Evolutionary conservation across 2,329 filamentous ascomycete genomes (phyloP).

Genomic region (Blastomyces emzantsi): DNA sequence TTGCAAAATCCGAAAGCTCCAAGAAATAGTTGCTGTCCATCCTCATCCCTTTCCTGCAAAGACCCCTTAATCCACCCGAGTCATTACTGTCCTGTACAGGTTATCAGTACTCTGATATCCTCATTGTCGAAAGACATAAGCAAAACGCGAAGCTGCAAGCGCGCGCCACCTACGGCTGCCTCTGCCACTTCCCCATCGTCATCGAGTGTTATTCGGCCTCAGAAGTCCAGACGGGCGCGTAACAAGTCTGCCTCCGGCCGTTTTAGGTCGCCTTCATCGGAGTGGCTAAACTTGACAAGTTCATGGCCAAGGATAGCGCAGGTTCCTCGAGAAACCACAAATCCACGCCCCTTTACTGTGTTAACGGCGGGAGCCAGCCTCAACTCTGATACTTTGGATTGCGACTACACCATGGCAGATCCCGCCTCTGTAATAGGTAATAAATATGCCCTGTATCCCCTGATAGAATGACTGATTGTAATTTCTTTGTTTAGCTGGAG

Average conservation of each 20-base stretch:
- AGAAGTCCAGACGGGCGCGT: not conserved
- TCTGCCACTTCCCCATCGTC: not conserved
- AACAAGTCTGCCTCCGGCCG: not conserved
- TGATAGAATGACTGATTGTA: not conserved
- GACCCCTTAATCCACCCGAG: not conserved
- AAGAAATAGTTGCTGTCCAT: not conserved
- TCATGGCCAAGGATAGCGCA: not conserved
- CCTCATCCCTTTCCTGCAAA: not conserved
- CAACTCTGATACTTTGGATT: not conserved
- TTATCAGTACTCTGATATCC: not conserved
- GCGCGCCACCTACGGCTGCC: not conserved
- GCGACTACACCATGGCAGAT: not conserved
- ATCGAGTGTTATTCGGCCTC: not conserved
- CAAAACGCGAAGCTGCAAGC: not conserved
- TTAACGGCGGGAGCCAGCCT: not conserved
- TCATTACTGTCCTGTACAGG: not conserved
- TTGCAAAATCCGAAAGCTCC: not conserved
- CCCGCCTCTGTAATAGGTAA: not conserved
- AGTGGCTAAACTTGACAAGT: conserved; percentile 4
- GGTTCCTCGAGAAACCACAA: not conserved
- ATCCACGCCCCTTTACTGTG: not conserved
- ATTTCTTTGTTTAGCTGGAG: not conserved
- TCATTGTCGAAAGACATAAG: conserved; percentile 2
- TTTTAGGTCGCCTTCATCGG: not conserved
- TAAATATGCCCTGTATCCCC: not conserved